Evolutionary conservation across 176 grass and related monocot genomes (phyloP), one percentile per base, ranked within the genome.

Genomic region (Chrysopogon serrulatus): DNA sequence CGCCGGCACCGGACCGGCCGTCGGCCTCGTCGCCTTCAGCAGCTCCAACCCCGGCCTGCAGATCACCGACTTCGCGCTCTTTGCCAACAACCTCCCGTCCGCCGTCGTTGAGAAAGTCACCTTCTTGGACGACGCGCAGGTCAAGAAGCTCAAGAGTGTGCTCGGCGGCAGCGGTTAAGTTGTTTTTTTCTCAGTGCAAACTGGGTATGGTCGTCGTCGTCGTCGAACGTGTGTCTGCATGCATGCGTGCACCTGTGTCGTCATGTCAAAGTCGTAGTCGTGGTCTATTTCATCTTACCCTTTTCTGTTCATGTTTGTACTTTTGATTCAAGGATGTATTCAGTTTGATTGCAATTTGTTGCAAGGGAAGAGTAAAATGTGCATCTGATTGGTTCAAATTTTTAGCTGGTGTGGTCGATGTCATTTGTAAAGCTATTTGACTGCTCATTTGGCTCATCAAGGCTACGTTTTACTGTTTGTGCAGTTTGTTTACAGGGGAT

Each of bases 131-230:
- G 91, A 96, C 39, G 77, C 84, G 9, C 19, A 84, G 82, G 94
- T 93, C 62, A 96, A 91, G 91, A 96, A 93, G 84, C 91, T 96
- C 81, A 96, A 96, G 66, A 59, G 82, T 8, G 84, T 93, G 53
- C 91, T 96, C 43, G 91, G 94, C 23, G 94, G 94, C 76, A 86
- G 37, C 72, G 87, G 86, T 47, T 94, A 85, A 87, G 11, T 23
- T 53, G 21, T 41, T 10, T 14, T 57, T 84, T 6, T 27, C 35
- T 8, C 48, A 51, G 18, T 59, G n/a, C 19, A 39, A 41, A 28
- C 36, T 83, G 12, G 4, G 16, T 40, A 4, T 27, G 37, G 10
- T 72, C 26, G 24, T 59, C 37, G 53, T 34, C 53, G 16, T 51
- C 13, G 9, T 62, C 11, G 26, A 30, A 28, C 53, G 39, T 35